phyloP scores from a whole-genome alignment of 148 eudicot genomes.

The Bassia scoparia region DNA sequence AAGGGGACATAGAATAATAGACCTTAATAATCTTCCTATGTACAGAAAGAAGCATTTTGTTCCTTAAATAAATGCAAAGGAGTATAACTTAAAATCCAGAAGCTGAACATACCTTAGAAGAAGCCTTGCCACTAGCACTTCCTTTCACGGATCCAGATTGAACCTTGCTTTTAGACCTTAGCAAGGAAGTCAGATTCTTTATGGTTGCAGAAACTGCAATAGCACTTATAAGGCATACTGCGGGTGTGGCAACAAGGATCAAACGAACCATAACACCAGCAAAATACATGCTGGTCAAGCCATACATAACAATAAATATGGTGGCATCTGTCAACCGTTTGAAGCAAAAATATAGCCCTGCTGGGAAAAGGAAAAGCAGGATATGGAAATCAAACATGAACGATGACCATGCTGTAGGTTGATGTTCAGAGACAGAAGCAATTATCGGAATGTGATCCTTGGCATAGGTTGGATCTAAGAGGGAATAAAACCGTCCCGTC shows the following conservation, averaged over 20 bases:
- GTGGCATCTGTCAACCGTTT: constrained; percentile 93
- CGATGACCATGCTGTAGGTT: constrained; percentile 99
- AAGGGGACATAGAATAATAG: background rate
- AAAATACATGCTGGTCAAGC: constrained; percentile 97
- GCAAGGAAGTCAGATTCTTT: constrained; percentile 73
- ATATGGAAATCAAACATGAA: constrained; percentile 99
- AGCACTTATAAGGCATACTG: constrained; percentile 93
- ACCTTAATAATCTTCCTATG: background rate
- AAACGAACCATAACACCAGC: constrained; percentile 99
- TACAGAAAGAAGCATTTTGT: background rate
- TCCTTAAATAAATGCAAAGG: background rate
- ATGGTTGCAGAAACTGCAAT: constrained; percentile 94
- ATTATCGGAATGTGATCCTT: constrained; percentile 97
- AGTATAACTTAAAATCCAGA: background rate
- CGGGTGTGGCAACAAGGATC: constrained; percentile 95
- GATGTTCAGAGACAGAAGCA: constrained; percentile 99
- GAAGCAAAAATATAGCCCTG: constrained; percentile 96
- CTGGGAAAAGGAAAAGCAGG: constrained; percentile 87
- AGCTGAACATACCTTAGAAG: constrained; percentile 62
- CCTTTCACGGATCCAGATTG: constrained; percentile 59
- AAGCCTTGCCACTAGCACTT: constrained; percentile 61
- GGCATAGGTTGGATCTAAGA: constrained; percentile 95
- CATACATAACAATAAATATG: constrained; percentile 94
- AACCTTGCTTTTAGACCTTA: constrained; percentile 61
- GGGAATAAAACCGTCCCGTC: constrained; percentile 98